A percentile compares a stretch with the other conserved stretches of the same genome.
Conservation (phyloP, 225 moss, liverwort and hornwort species). For the Marchantia polymorpha region DNA sequence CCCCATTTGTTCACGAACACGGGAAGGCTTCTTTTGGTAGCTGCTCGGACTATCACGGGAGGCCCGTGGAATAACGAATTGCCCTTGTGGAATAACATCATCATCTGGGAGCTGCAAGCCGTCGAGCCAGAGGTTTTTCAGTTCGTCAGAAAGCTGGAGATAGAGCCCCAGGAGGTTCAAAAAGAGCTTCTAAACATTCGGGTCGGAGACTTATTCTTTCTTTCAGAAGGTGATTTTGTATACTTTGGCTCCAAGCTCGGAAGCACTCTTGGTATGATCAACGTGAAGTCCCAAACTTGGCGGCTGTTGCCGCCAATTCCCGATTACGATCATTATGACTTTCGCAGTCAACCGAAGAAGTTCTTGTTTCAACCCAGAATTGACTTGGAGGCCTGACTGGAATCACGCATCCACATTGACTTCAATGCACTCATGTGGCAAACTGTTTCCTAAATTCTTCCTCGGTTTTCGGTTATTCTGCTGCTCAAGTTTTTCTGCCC, state of each 20-base stretch:
- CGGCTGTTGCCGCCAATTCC: constrained; percentile 31
- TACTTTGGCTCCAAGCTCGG: constrained; percentile 42
- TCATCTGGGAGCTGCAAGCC: constrained; percentile 35
- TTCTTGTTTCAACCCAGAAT: constrained; percentile 38
- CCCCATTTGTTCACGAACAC: constrained; percentile 28
- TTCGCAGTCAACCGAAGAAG: background rate
- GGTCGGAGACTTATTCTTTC: constrained; percentile 25
- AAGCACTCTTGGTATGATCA: constrained; percentile 31
- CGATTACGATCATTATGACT: constrained; percentile 9
- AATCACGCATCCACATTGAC: too few species aligned
- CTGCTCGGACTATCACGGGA: background rate
- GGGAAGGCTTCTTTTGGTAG: constrained; percentile 27
- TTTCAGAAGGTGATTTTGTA: constrained; percentile 27
- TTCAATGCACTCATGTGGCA: too few species aligned
- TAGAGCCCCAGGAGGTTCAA: constrained; percentile 19
- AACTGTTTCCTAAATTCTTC: too few species aligned
- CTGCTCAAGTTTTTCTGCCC: too few species aligned
- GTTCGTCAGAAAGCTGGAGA: constrained; percentile 29
- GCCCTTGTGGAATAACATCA: constrained; percentile 27
- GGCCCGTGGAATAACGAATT: background rate
- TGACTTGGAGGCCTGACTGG: constrained; percentile 26
- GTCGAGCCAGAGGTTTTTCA: constrained; percentile 2
- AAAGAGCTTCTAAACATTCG: background rate
- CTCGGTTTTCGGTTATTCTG: too few species aligned
- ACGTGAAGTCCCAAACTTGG: constrained; percentile 25